Base-by-base conservation (phyloP, 768 basidiomycete species). In the Paxillus involutus region DNA sequence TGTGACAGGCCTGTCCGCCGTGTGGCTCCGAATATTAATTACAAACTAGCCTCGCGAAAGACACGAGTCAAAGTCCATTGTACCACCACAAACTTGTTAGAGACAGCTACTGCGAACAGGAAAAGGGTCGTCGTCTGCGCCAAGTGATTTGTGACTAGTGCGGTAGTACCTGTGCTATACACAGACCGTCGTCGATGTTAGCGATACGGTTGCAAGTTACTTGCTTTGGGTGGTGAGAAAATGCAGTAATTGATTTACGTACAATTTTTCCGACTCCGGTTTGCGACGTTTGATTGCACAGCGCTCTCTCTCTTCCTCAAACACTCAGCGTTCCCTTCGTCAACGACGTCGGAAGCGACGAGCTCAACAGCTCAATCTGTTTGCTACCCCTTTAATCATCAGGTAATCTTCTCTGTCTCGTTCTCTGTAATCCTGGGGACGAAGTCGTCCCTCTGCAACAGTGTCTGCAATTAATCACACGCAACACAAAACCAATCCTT, bases 401-500 rank as follows among this genome's bases (percentile, higher is more conserved):
- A 49, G 49, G 41, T 17, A 43, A 35, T 40, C 24, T 16, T 51
- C 24, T 21, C 26, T 9, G 17, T 13, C 45, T 54, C 39, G 42
- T 46, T 43, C 32, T 13, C 11, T 26, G 41, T 40, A 11, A 43
- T 37, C 37, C 35, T 44, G 41, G 52, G 55, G 57, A 44, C 67
- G 35, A 42, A 46, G 3, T 32, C 47, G 48, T 57, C 73, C 66
- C 61, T 59, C 59, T 54, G 65, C 71, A 73, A 75, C 72, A 58
- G 76, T 80, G 79, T 78, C 75, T 65, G 63, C 71, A 55, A 67
- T 64, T 14, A 62, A 62, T 48, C 57, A 57, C 52, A 40, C 60
- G 41, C 68, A 60, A 56, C 67, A 62, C 59, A 60, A 62, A 54
- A 35, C 57, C 55, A 56, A 65, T 54, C 59, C 72, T 64, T 65